These are phyloP conservation scores for Tillandsia fasciculata DNA, from an alignment of 176 grass and related monocot genomes.

Conservation along the genomic window DNA sequence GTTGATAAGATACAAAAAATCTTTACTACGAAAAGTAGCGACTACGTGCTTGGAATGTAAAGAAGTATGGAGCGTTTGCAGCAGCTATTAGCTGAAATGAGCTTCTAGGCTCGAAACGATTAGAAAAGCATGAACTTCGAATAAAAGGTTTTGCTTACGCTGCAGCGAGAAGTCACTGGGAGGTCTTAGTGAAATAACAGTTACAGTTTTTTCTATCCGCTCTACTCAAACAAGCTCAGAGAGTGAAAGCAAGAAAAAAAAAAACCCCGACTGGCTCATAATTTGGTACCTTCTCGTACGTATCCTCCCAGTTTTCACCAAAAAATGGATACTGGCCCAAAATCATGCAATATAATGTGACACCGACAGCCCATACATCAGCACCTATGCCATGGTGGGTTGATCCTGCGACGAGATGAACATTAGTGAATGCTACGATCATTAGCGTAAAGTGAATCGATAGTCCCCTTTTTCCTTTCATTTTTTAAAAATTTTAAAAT, in stretches of 20 bases:
- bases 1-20: not conserved
- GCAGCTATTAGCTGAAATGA: not conserved
- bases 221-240: not conserved
- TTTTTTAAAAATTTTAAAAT: too few relatives aligned
- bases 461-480: too few relatives aligned
- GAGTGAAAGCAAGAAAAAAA: not conserved
- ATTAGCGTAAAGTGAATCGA: too few relatives aligned
- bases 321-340: constrained; percentile 75
- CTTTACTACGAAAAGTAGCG: not conserved
- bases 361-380: constrained; percentile 74
- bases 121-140: not conserved
- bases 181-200: not conserved
- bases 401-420: constrained; percentile 32
- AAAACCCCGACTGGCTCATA: not conserved
- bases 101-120: constrained; percentile 11
- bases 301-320: constrained; percentile 67
- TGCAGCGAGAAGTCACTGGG: too few relatives aligned
- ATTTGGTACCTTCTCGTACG: constrained; percentile 63
- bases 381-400: constrained; percentile 58
- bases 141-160: too few relatives aligned
- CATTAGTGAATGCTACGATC: not conserved
- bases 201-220: not conserved
- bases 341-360: constrained; percentile 87
- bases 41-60: too few relatives aligned
- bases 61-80: not conserved